Percentiles rank a stretch among this genome's conserved stretches.
Conservation (phyloP, 2,329 filamentous ascomycete genomes). For the Diaporthe sp. region DNA sequence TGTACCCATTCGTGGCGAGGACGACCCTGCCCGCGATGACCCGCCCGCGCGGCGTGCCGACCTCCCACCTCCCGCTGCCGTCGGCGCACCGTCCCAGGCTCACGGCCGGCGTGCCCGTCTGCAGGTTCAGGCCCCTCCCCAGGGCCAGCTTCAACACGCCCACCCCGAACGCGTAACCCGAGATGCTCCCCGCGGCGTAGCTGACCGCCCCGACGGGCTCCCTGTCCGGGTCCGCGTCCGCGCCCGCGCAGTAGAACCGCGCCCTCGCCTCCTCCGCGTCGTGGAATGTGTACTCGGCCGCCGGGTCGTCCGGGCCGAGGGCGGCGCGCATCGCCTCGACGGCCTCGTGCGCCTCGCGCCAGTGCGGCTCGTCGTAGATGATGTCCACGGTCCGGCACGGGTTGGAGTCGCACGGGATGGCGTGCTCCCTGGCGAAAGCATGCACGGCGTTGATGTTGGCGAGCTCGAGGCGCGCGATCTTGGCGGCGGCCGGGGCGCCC, state of each 20-base stretch:
- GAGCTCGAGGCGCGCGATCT: conserved; percentile 66
- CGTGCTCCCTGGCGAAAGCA: conserved; percentile 61
- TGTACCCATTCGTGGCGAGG: conserved; percentile 68
- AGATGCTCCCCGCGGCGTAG: conserved; percentile 60
- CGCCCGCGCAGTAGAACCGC: conserved; percentile 41
- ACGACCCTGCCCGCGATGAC: conserved; percentile 60
- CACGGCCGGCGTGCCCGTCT: conserved; percentile 64
- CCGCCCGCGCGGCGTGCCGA: conserved; percentile 58
- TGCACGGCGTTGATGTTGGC: conserved; percentile 69
- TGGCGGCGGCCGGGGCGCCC: conserved; percentile 63
- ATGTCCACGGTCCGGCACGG: conserved; percentile 69
- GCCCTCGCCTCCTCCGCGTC: conserved; percentile 30
- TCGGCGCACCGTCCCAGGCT: conserved; percentile 41
- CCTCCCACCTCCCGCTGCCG: conserved; percentile 50
- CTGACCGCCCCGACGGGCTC: conserved; percentile 60
- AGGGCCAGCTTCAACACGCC: conserved; percentile 62
- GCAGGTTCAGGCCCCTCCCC: conserved; percentile 61
- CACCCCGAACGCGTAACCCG: conserved; percentile 53
- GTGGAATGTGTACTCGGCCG: conserved; percentile 58
- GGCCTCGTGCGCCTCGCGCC: conserved; percentile 53
- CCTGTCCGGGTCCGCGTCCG: conserved; percentile 42
- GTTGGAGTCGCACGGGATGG: conserved; percentile 63
- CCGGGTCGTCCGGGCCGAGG: conserved; percentile 56
- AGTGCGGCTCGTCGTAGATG: conserved; percentile 64
- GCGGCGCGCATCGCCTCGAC: conserved; percentile 60